Percentiles rank a stretch among this genome's conserved stretches.
These are phyloP conservation scores for Xylaria multiplex DNA, from an alignment of 2,329 filamentous ascomycete species.

Conservation along the genomic window DNA sequence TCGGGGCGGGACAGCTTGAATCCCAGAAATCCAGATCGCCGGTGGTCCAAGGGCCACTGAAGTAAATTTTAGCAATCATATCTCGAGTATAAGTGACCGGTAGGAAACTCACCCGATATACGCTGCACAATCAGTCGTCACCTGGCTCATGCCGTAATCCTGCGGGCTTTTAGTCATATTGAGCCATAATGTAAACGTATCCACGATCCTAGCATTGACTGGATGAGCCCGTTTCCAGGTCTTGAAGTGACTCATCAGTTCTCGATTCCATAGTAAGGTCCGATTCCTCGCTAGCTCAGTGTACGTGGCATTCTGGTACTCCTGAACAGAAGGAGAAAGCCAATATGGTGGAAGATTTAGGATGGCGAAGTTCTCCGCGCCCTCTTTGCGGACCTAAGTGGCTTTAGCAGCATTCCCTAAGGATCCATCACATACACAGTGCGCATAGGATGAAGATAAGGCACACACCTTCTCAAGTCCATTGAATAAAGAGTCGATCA, in stretches of 20 bases:
- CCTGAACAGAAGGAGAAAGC: conserved; percentile 30
- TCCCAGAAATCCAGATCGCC: conserved; percentile 30
- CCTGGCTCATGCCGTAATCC: conserved; percentile 32
- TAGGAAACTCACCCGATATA: conserved; percentile 26
- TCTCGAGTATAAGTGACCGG: not conserved
- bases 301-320: conserved; percentile 28
- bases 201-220: conserved; percentile 28
- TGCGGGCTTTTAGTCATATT: conserved; percentile 26
- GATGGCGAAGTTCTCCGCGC: conserved; percentile 31
- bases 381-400: conserved; percentile 22
- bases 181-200: conserved; percentile 29
- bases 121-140: conserved; percentile 26
- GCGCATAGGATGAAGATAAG: not conserved
- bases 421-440: not conserved
- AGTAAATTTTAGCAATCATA: conserved; percentile 12
- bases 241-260: conserved; percentile 18
- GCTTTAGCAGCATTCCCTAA: not conserved
- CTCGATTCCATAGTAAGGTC: conserved; percentile 27
- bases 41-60: conserved; percentile 24
- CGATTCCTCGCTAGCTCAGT: conserved; percentile 26
- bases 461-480: conserved; percentile 25
- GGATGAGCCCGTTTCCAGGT: conserved; percentile 8
- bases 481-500: conserved; percentile 26
- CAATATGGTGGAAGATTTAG: conserved; percentile 30
- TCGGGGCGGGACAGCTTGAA: conserved; percentile 28